phyloP scores from a whole-genome alignment of 192 early-diverging fungal genomes.

The Funneliformis geosporum region DNA sequence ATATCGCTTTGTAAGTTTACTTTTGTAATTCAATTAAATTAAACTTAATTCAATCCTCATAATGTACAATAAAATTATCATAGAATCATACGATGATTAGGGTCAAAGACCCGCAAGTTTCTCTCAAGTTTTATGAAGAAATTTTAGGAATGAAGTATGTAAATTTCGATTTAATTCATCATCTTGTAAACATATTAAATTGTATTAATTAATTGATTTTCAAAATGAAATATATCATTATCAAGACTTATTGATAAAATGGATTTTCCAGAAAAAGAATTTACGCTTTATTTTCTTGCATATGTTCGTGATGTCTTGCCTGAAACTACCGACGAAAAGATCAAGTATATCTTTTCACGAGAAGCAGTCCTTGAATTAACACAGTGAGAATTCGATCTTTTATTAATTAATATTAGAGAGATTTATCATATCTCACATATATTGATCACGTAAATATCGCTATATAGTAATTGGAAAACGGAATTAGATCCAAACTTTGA shows the following conservation, averaged over 20 bases:
- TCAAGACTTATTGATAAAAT: conserved; percentile 39
- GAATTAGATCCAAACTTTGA: conserved; percentile 63
- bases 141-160: conserved; percentile 79
- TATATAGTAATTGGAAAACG: conserved; percentile 73
- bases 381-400: conserved; percentile 54
- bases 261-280: conserved; percentile 44
- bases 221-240: background rate
- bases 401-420: background rate
- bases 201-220: background rate
- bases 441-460: background rate
- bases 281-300: conserved; percentile 77
- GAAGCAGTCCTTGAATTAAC: conserved; percentile 82
- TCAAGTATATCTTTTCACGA: conserved; percentile 56
- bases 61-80: background rate
- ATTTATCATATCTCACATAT: no score
- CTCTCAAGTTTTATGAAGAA: conserved; percentile 73
- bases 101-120: conserved; percentile 78
- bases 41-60: background rate
- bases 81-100: conserved; percentile 88
- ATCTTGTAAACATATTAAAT: background rate
- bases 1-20: conserved; percentile 14
- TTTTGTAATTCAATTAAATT: background rate
- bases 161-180: background rate
- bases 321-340: conserved; percentile 48
- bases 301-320: conserved; percentile 58